Percentiles rank a stretch among this genome's conserved stretches.
Conservation (phyloP, 129 eudicot genomes). For the carrot (Daucus carota) region DNA sequence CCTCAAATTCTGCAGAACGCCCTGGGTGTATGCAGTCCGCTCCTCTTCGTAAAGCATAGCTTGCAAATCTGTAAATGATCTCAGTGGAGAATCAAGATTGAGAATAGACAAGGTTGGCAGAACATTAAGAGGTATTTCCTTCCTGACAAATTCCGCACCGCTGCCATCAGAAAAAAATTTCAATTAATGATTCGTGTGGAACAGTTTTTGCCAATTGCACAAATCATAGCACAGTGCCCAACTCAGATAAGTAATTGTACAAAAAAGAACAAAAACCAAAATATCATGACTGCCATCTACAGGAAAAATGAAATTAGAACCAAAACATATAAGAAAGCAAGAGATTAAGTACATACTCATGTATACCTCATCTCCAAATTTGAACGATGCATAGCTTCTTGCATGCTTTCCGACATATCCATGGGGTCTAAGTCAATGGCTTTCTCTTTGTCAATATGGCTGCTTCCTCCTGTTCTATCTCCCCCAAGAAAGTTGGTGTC, state of each 20-base stretch:
- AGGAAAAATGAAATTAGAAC: neutral
- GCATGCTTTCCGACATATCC: constrained; percentile 98
- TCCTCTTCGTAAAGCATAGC: constrained; percentile 83
- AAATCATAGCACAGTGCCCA: neutral
- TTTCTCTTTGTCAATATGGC: constrained; percentile 26
- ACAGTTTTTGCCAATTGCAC: neutral
- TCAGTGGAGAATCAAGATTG: constrained; percentile 62
- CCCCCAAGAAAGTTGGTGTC: constrained; percentile 41
- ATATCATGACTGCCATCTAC: neutral
- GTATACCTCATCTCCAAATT: constrained; percentile 90
- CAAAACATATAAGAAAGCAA: neutral
- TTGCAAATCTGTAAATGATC: constrained; percentile 71
- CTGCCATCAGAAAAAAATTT: constrained; percentile 40
- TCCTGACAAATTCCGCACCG: constrained; percentile 86
- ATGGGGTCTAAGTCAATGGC: constrained; percentile 74
- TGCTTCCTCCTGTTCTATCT: constrained; percentile 36
- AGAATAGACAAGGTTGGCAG: constrained; percentile 64
- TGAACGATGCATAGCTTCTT: constrained; percentile 96
- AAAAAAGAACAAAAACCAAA: neutral
- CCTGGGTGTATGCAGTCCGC: constrained; percentile 71
- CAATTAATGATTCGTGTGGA: constrained; percentile 7
- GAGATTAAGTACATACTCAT: constrained; percentile 23
- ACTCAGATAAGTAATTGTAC: neutral
- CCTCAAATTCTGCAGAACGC: constrained; percentile 69
- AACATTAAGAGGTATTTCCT: constrained; percentile 87